Conservation (phyloP, 441 rosid species). For the Bocquillonia castaneifolia region DNA sequence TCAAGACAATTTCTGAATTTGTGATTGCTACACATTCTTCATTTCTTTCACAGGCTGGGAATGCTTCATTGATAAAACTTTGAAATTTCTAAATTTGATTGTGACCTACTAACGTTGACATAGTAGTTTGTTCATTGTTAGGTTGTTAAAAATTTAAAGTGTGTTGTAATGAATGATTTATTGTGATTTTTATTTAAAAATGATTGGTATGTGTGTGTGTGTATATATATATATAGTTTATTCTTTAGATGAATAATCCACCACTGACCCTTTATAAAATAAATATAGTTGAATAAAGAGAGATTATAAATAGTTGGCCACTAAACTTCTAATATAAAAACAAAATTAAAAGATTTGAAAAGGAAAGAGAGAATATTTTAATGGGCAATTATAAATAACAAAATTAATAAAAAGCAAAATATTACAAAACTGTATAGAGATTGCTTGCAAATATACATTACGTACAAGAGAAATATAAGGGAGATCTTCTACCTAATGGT, state of each 20-base stretch:
- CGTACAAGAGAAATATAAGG: slow-evolving; percentile 22
- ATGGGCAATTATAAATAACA: not conserved
- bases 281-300: too few species aligned
- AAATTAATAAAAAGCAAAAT: slow-evolving; percentile 11
- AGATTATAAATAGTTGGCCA: too few species aligned
- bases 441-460: slow-evolving; percentile 37
- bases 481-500: slow-evolving; percentile 31
- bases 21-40: not conserved
- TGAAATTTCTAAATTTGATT: not conserved
- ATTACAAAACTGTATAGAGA: slow-evolving; percentile 42
- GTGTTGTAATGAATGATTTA: not conserved
- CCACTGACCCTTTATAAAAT: too few species aligned
- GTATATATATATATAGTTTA: too few species aligned
- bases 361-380: not conserved
- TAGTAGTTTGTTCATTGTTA: not conserved
- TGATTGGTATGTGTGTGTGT: not conserved
- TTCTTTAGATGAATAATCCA: too few species aligned
- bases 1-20: not conserved
- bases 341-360: not conserved
- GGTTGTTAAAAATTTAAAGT: not conserved
- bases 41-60: not conserved
- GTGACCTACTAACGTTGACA: not conserved
- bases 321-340: not conserved
- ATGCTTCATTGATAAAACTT: not conserved
- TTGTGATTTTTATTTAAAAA: not conserved